Conservation (phyloP, 1,284 basidiomycete species). For the Taiwanofungus camphoratus region DNA sequence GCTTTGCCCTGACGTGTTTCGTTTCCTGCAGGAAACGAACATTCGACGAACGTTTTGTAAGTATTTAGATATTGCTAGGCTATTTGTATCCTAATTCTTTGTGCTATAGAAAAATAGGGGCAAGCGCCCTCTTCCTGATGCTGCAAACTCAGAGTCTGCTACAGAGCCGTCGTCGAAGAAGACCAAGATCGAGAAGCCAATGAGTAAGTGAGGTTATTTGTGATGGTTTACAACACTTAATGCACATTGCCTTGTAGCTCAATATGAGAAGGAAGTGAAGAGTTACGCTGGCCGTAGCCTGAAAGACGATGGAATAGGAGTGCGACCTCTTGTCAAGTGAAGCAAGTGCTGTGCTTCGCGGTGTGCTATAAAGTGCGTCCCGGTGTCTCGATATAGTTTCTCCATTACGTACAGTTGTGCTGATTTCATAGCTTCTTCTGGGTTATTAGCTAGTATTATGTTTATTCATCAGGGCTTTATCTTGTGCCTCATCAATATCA, state of each 20-base stretch:
- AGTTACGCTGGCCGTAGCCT: conserved; percentile 30
- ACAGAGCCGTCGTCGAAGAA: conserved; percentile 37
- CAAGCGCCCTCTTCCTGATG: conserved; percentile 48
- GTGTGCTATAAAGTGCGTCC: background rate
- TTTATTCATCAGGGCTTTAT: too few species aligned
- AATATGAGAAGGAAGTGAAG: conserved; percentile 35
- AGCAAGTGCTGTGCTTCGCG: background rate
- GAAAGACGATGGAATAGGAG: conserved; percentile 35
- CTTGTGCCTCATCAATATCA: background rate
- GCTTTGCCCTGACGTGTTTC: background rate
- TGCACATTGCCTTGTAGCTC: conserved; percentile 14
- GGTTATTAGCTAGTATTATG: too few species aligned
- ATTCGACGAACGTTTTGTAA: conserved; percentile 59
- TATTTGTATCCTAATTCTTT: conserved; percentile 1
- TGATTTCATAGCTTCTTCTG: background rate
- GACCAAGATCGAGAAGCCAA: conserved; percentile 26
- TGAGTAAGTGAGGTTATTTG: conserved; percentile 23
- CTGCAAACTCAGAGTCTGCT: conserved; percentile 24
- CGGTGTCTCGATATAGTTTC: background rate
- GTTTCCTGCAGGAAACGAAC: conserved; percentile 43
- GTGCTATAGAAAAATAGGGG: conserved; percentile 50
- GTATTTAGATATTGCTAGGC: conserved; percentile 22
- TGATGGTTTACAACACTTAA: background rate
- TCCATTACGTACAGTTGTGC: background rate
- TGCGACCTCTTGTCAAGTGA: conserved; percentile 36